These are phyloP conservation scores for Zopfochytrium polystomum DNA, from an alignment of 371 early-diverging fungal genomes.

Conservation along the genomic window DNA sequence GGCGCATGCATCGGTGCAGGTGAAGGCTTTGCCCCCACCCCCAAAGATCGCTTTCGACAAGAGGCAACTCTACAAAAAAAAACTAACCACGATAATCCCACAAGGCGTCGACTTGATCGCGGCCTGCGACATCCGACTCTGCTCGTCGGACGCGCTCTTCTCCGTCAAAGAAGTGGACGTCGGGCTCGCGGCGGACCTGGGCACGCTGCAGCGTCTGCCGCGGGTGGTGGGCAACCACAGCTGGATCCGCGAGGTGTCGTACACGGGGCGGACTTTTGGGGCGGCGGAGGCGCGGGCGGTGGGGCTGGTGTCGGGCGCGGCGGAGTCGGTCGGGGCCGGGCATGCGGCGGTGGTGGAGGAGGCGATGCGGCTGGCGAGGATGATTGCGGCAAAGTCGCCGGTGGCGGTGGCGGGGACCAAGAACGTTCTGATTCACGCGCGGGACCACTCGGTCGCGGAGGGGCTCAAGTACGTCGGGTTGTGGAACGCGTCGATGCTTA, in stretches of 20 bases:
- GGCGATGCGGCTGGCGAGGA: constrained; percentile 66
- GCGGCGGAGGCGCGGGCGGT: constrained; percentile 74
- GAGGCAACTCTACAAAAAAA: too few species aligned
- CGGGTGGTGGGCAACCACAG: constrained; percentile 89
- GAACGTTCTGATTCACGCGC: constrained; percentile 78
- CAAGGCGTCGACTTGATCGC: constrained; percentile 80
- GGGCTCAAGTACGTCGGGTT: constrained; percentile 80
- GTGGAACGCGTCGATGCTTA: too few species aligned
- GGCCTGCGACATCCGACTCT: constrained; percentile 89
- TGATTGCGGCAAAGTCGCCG: constrained; percentile 88
- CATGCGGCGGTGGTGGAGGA: constrained; percentile 34
- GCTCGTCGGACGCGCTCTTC: constrained; percentile 75
- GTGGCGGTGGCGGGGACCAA: constrained; percentile 86
- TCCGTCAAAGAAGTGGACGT: constrained; percentile 64
- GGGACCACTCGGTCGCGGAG: constrained; percentile 86
- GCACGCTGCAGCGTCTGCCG: constrained; percentile 90
- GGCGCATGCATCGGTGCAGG: constrained; percentile 83
- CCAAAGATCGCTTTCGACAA: too few species aligned
- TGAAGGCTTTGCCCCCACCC: too few species aligned
- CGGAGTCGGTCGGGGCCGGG: constrained; percentile 34
- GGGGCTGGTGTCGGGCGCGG: constrained; percentile 84
- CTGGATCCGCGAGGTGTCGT: constrained; percentile 85
- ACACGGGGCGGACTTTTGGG: constrained; percentile 74
- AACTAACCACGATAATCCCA: too few species aligned
- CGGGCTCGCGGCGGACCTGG: constrained; percentile 42